Base-by-base conservation (phyloP, 257 asterid genomes). In the Primulina huaijiensis region DNA sequence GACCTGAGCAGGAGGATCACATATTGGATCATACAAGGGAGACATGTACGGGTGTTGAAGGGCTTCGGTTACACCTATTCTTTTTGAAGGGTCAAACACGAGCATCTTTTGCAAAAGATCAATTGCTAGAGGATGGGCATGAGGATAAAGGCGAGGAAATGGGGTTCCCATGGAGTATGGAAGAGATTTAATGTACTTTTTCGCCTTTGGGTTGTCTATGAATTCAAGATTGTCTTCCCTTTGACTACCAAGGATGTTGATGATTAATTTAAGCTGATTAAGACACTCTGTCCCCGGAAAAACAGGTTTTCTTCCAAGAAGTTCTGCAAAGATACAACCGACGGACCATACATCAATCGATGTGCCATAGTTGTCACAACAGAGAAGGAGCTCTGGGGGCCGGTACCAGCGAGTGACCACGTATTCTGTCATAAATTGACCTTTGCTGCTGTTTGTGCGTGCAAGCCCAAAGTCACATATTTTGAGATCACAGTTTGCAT, bases 41-140 rank as follows among this genome's bases (percentile, higher is more conserved):
- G 91, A 79, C 91, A 86, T 86, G 76, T 86, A 86, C 3, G 89
- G 91, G 57, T 86, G 91, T 60, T 81, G 84, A 43, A 86, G 91
- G 0, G 91, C 91, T 74, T 86, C 91, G 2, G 81, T 74, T 8
- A 86, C 91, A 7, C 88, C 70, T 9, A 86, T 86, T 75, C 91
- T 79, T 85, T 86, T 86, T n/a, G 91, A 74, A 25, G 88, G 90
- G 70, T 85, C 90, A 17, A 85, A 82, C 7, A 82, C 84, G 58
- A 85, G 90, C 90, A 85, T 85, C 65, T 81, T 85, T 67, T 82
- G 88, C 50, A 85, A 69, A 27, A 85, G 72, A 71, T 85, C 90
- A 35, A 85, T 79, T 0, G 90, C 90, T 76, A 82, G 59, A 17
- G 90, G 88, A 76, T 85, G 84, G 43, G 90, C 90, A 6, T 82